These are phyloP conservation scores for Martiniozyma abietophila DNA, from an alignment of 805 yeast genomes.

Conservation along the genomic window DNA sequence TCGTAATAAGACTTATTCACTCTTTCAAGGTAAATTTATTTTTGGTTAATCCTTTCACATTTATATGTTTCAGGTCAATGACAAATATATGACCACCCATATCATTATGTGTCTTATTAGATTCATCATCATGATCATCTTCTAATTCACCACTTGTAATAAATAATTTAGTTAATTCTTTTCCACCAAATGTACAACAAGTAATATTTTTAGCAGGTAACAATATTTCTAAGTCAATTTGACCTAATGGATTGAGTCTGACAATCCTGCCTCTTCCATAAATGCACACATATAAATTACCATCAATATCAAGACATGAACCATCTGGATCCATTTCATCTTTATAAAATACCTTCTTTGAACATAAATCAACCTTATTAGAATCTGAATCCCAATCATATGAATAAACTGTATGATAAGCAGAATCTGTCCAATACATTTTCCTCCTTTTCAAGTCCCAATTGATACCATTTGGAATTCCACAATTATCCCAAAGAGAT, in stretches of 20 bases:
- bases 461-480: slow-evolving; percentile 66
- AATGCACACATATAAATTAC: slow-evolving; percentile 55
- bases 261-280: slow-evolving; percentile 54
- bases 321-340: slow-evolving; percentile 62
- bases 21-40: slow-evolving; percentile 15
- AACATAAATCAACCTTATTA: slow-evolving; percentile 26
- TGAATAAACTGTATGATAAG: slow-evolving; percentile 36
- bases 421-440: slow-evolving; percentile 47
- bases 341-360: slow-evolving; percentile 32
- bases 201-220: slow-evolving; percentile 56
- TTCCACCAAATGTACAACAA: slow-evolving; percentile 65
- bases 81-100: slow-evolving; percentile 55
- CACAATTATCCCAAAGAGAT: slow-evolving; percentile 27
- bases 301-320: slow-evolving; percentile 44
- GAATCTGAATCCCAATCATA: slow-evolving; percentile 33
- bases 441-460: slow-evolving; percentile 33
- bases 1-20: too few relatives aligned
- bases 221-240: slow-evolving; percentile 37
- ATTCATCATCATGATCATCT: slow-evolving; percentile 17
- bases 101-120: slow-evolving; percentile 32
- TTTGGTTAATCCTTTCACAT: slow-evolving; percentile 28
- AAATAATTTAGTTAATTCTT: slow-evolving; percentile 44
- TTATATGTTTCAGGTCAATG: slow-evolving; percentile 26
- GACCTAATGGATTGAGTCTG: slow-evolving; percentile 41
- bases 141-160: slow-evolving; percentile 55